Evolutionary conservation across 2,329 filamentous ascomycete species (phyloP), one percentile per base, ranked within the genome.

Genomic region (Diaporthe humulicola): DNA sequence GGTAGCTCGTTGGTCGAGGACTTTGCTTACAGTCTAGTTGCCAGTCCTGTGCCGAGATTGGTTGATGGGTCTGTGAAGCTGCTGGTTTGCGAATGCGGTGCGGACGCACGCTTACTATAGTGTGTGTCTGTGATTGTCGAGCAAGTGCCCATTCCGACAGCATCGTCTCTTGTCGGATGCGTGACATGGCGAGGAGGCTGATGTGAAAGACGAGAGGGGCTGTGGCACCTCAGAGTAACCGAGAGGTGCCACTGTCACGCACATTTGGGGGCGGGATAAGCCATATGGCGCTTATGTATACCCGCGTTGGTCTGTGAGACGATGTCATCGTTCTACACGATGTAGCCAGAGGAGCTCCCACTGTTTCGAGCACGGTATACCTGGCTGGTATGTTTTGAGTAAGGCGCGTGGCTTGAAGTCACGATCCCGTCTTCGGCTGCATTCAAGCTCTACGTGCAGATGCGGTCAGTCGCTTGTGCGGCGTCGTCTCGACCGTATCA

Each of bases 311-410:
- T 52, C n/a, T 36, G 7, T 22, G 30, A 9, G 19, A 28, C 64
- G 30, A 67, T 67, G 45, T 38, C 64, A 38, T 52, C 22, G 22
- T 22, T 67, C 12, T 36, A 52, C 38, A 38, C 12, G 45, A 22
- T 9, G 64, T 36, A 22, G 9, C 48, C 17, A 8, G 15, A 40
- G 48, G 45, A n/a, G n/a, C 33, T 22, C 4, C 9, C n/a, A 69
- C 64, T 40, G 64, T 69, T 14, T 30, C 64, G 3, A 54, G 64
- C 64, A 69, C 64, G n/a, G 64, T 52, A 25, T 52, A 67, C 64
- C 25, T 52, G 19, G 45, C 45, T 52, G 45, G 33, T 7, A 17
- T 17, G 15, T 22, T 12, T 12, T 40, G 19, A 19, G 19, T n/a
- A 15, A 38, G 14, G 45, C 8, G 14, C 38, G 22, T 36, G 48